Evolutionary conservation across 2,329 filamentous ascomycete species (phyloP), one percentile per base, ranked within the genome.

Genomic region (Claviceps sp.): DNA sequence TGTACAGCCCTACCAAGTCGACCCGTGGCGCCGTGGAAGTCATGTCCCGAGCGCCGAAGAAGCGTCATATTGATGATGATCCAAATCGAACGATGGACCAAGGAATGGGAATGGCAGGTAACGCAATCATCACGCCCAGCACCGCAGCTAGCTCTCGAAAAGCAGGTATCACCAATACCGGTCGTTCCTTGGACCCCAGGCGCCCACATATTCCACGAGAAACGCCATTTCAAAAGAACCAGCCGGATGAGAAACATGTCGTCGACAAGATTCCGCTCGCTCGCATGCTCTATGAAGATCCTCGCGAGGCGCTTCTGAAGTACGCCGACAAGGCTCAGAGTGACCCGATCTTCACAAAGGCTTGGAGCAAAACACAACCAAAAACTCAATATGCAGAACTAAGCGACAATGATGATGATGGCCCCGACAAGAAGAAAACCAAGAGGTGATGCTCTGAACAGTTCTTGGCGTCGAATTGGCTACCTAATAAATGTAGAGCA

Each of bases 231-330:
- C 85, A 87, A 60, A 93, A 94, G 67, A 86, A 77, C 54, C 86
- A 93, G 61, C 90, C 91, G 0, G 90, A 97, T 65, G 86, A 91
- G 66, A 85, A 85, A 61, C 88, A 94, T 64, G 88, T 98, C 55
- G 84, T 83, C 60, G 81, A 91, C 63, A 87, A 86, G 57, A 95
- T 97, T 50, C 88, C 90, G 29, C 76, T 97, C 13, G 91, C 88
- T 56, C 83, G 81, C 56, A 95, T 98, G 88, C 77, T 95, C 47
- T 90, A 98, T 67, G 93, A 98, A 66, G 93, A 98, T 71, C 93
- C 93, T 0, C 76, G 93, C 56, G 93, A 95, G 68, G 93, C 93
- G 45, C 71, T 98, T 62, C 71, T 98, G 54, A 96, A 94, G 71
- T 98, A 97, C 73, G 91, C 89, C 39, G 88, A 95, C 51, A 84